Evolutionary conservation across 1,139 yeast genomes (phyloP), one percentile per base, ranked within the genome.

Genomic region (Yamadazyma epiphylla): DNA sequence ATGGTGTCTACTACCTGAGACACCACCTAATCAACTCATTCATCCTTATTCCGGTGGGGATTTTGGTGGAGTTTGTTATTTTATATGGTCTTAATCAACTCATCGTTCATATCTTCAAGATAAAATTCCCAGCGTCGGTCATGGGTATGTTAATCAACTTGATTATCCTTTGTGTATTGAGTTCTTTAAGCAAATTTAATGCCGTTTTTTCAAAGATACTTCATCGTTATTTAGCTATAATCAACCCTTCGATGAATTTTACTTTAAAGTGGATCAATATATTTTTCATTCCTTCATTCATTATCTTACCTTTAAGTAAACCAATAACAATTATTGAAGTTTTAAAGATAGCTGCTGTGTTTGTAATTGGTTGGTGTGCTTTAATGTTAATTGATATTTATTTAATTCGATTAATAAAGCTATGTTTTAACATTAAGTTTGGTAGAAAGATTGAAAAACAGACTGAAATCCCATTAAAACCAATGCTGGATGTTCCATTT

Each of bases 261-360:
- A 64, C 81, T 2, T 60, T 84, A 35, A 67, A 81, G 34, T 84
- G 91, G 91, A 84, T 84, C 57, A 82, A 80, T 51, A 70, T 82
- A 7, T 82, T 78, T 50, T 84, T 84, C 61, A 77, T 85, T 1
- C 91, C 94, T 0, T 78, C 88, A 0, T 83, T 84, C 46, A 76
- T 83, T 16, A 71, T 80, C 1, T 65, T 84, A 28, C 91, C 94
- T 0, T 62, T 82, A 32, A 72, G 86, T 11, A 71, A 73, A 22
- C 70, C 72, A 37, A 80, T 84, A 27, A 64, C 80, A 10, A 77
- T 78, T 24, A 69, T 70, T 14, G 94, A 83, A 43, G 85, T 87
- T 13, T 63, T 80, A 44, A 77, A 79, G 33, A 84, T 84, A 24
- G 87, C 84, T 2, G 91, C 77, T 0, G 84, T 82, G 9, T 84